These are phyloP conservation scores for Diplotaxis tenuifolia DNA, from an alignment of 345 rosid genomes.

Conservation along the genomic window DNA sequence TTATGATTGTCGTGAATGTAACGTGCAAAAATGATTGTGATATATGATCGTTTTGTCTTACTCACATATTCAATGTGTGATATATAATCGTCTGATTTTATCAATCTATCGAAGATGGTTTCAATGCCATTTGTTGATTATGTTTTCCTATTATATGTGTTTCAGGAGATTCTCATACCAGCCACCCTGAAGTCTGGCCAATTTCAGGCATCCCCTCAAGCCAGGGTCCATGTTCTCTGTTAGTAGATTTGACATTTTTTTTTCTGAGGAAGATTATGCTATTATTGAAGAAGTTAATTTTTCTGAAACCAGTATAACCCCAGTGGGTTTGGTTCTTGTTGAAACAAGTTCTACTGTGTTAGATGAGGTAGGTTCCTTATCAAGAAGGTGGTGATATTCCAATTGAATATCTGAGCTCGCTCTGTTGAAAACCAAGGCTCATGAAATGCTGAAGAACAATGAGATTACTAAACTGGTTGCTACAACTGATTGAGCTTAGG, in stretches of 20 bases:
- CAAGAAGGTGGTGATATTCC: too few relatives aligned
- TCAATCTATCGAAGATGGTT: background rate
- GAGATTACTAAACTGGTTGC: too few relatives aligned
- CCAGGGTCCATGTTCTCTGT: background rate
- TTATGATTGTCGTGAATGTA: too few relatives aligned
- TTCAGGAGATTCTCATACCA: background rate
- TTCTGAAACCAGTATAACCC: background rate
- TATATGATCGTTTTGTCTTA: too few relatives aligned
- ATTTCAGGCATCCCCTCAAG: background rate
- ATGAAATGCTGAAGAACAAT: too few relatives aligned
- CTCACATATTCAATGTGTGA: too few relatives aligned
- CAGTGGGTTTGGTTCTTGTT: background rate
- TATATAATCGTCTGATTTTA: too few relatives aligned
- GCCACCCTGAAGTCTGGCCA: background rate
- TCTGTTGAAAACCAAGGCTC: too few relatives aligned
- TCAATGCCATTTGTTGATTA: background rate
- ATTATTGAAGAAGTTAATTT: background rate
- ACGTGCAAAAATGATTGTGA: too few relatives aligned
- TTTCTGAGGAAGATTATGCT: background rate
- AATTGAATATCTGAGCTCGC: too few relatives aligned
- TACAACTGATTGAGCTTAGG: too few relatives aligned
- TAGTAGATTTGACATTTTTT: background rate
- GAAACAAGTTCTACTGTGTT: background rate
- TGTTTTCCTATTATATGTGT: background rate
- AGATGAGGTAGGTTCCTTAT: too few relatives aligned